Evolutionary conservation across 495 filamentous ascomycete species (phyloP), one percentile per base, ranked within the genome.

Genomic region (Lichina pygmaea): DNA sequence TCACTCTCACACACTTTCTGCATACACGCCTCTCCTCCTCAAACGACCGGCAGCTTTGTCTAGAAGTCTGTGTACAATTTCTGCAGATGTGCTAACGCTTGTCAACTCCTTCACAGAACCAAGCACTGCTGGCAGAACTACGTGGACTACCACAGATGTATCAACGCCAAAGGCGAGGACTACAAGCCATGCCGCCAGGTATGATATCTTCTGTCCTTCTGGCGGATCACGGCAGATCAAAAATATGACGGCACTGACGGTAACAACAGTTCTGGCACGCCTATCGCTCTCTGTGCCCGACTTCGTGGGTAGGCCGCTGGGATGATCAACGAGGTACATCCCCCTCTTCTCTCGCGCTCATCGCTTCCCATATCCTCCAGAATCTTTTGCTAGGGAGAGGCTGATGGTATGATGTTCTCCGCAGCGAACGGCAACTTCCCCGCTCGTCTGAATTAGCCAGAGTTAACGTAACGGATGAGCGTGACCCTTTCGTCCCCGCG

Each of bases 141-240:
- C 66, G 91, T 99, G 70, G 91, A 99, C 66, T 95, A 99, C 72
- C 77, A 99, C 75, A 99, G 95, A 72, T 99, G 91, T 67, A 78
- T 92, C 62, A 66, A 79, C 59, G 86, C 86, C 61, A 95, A 95
- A 73, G 91, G 91, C 62, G 91, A 99, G 67, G 91, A 95, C 60
- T 99, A 95, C 62, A 73, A 79, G 50, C 91, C 91, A 43, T 99
- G 91, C 78, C 78, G 76, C 58, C 91, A 97, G 72, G 86, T 92
- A 75, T 44, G 54, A 42, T 32, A 8, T 34, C 8, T 15, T 17
- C 33, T 44, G 9, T 36, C 10, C n/a, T 36, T 16, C 49, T 6
- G 4, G 24, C 24, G 24, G 24, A 24, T 24, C 24, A 24, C 24
- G 24, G 24, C 24, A 24, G 24, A 24, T 24, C 24, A 24, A 2